Conservation (phyloP, 768 basidiomycete genomes). For the Phylloporus sp. region DNA sequence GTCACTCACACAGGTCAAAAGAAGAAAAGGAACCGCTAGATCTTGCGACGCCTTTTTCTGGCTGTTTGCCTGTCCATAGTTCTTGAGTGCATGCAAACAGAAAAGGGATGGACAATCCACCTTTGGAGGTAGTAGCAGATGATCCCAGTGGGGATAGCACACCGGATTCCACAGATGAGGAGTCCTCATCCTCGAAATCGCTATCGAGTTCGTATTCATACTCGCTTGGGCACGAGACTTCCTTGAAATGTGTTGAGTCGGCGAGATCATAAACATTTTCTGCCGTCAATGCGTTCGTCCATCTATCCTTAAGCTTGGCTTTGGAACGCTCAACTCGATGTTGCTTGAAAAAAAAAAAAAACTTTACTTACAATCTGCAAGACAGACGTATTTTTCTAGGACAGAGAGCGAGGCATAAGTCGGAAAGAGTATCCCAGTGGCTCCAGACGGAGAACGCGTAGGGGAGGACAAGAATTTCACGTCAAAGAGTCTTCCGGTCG, state of each 20-base stretch:
- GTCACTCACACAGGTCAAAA: conserved; percentile 9
- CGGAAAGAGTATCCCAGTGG: not conserved
- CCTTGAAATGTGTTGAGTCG: not conserved
- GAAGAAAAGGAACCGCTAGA: conserved; percentile 7
- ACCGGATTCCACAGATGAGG: not conserved
- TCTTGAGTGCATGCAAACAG: not conserved
- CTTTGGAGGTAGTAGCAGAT: not conserved
- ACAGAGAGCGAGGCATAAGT: conserved; percentile 17
- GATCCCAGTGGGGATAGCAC: too few relatives aligned
- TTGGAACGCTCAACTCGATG: not conserved
- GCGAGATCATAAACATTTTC: not conserved
- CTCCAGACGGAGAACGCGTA: not conserved
- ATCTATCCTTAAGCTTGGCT: conserved; percentile 9
- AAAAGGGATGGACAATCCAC: not conserved
- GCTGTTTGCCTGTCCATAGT: conserved; percentile 3
- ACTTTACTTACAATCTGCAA: conserved; percentile 7
- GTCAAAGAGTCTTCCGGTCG: conserved; percentile 17
- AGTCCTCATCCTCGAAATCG: conserved; percentile 23
- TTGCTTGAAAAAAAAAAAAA: not conserved
- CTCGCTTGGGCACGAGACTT: conserved; percentile 5
- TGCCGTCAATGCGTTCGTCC: conserved; percentile 6
- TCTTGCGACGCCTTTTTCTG: not conserved
- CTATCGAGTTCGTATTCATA: conserved; percentile 25
- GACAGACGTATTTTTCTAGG: conserved; percentile 6
- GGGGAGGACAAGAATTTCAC: conserved; percentile 16